Evolutionary conservation across 163 green algal genomes (phyloP), one percentile per base, ranked within the genome.

Genomic region (Chloromonas sp.): DNA sequence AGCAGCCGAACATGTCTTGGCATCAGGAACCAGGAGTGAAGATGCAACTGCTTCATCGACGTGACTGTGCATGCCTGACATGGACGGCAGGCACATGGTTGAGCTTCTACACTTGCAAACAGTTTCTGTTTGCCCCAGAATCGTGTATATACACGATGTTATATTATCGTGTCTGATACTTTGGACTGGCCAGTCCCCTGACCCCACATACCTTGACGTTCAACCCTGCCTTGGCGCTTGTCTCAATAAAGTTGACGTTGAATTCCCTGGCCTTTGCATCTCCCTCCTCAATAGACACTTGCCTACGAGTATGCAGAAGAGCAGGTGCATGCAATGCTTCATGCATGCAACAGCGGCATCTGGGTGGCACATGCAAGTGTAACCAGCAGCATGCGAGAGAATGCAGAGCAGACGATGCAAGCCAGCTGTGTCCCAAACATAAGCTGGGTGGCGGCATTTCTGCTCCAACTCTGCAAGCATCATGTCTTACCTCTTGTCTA

Each of bases 181-280:
- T 2, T 76, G 70, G 8, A 13, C 13, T 8, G 14, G 13, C 74
- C 74, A 3, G 5, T 58, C 74, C 5, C 5, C 14, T 2, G 2
- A 8, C n/a, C n/a, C 1, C 58, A 11, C 82, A 15, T 60, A 96
- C 94, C 93, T 99, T 99, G 89, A 99, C 97, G 90, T 99, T 99
- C 89, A 99, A 98, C 58, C 97, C 97, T 15, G 96, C 97, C 90
- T 99, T 99, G 36, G 97, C 97, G 85, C 91, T 97, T 0, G 97
- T 99, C 90, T 99, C 97, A 70, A 99, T 99, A 88, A 99, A 99
- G 89, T 99, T 98, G 0, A 99, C 97, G 61, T 90, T 94, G 60
- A 96, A 91, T 86, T 99, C 97, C 2, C 94, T 90, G 1, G 97
- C 95, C 86, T 98, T 98, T n/a, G 94, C 90, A 66, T 99, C 97